phyloP scores from a whole-genome alignment of 2,329 filamentous ascomycete species.

The Colletotrichum sp. region DNA sequence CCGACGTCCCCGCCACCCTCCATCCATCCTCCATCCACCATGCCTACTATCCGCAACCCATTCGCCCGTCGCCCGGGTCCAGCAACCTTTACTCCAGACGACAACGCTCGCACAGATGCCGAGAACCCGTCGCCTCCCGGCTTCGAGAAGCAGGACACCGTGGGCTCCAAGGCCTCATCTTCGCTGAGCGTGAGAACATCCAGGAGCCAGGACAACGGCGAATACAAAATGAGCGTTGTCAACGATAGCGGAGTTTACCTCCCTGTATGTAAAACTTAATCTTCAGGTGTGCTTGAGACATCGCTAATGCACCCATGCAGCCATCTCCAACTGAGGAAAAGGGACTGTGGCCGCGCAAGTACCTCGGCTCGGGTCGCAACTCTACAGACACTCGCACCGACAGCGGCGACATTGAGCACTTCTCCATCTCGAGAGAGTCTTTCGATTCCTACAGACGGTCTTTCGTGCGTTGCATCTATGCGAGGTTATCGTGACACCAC shows the following conservation, averaged over 20 bases:
- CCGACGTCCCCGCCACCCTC: not conserved
- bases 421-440: constrained; percentile 93
- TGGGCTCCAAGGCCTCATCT: constrained; percentile 66
- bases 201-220: constrained; percentile 66
- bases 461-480: constrained; percentile 70
- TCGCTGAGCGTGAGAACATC: constrained; percentile 65
- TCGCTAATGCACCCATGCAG: constrained; percentile 43
- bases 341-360: constrained; percentile 72
- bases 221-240: constrained; percentile 89
- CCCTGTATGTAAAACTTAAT: constrained; percentile 63
- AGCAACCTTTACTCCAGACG: constrained; percentile 49
- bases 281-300: constrained; percentile 18
- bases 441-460: constrained; percentile 96
- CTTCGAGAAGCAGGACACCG: constrained; percentile 67
- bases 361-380: constrained; percentile 50
- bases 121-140: constrained; percentile 50
- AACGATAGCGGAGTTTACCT: constrained; percentile 95
- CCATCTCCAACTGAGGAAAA: constrained; percentile 91
- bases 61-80: constrained; percentile 65
- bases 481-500: not conserved
- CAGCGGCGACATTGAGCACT: constrained; percentile 85
- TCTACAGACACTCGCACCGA: constrained; percentile 60
- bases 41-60: constrained; percentile 73
- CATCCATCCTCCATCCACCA: constrained; percentile 30
- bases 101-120: constrained; percentile 51